A percentile compares a stretch with the other conserved stretches of the same genome.
phyloP scores from a whole-genome alignment of 2,329 filamentous ascomycete species.

The Ascomycota sp. region DNA sequence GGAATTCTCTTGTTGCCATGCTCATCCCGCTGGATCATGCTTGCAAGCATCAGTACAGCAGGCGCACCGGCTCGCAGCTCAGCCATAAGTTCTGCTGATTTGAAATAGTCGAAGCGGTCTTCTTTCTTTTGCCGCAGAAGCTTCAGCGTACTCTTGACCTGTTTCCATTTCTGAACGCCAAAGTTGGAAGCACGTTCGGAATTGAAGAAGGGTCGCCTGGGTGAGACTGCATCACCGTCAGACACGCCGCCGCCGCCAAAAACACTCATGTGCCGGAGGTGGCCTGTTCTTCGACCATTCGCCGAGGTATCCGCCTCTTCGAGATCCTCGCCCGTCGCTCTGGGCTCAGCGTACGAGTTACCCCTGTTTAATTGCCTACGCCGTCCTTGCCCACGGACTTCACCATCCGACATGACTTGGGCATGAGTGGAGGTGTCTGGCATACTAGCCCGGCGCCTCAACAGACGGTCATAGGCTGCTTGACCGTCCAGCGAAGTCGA shows the following conservation, averaged over 20 bases:
- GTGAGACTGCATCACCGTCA: slow-evolving; percentile 36
- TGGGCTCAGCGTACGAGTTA: slow-evolving; percentile 30
- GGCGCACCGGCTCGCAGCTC: slow-evolving; percentile 82
- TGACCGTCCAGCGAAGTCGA: slow-evolving; percentile 19
- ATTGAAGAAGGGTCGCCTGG: slow-evolving; percentile 33
- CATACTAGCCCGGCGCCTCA: slow-evolving; percentile 43
- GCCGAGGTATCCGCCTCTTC: slow-evolving; percentile 30
- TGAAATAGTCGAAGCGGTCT: slow-evolving; percentile 77
- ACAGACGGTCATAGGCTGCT: slow-evolving; percentile 21
- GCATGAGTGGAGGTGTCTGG: slow-evolving; percentile 34
- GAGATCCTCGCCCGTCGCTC: slow-evolving; percentile 23
- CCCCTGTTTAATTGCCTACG: slow-evolving; percentile 30
- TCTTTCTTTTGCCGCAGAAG: slow-evolving; percentile 59
- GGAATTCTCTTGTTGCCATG: slow-evolving; percentile 88
- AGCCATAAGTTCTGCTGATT: slow-evolving; percentile 88
- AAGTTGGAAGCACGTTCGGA: slow-evolving; percentile 50
- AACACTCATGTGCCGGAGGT: slow-evolving; percentile 42
- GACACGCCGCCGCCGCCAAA: slow-evolving; percentile 42
- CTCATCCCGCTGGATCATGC: slow-evolving; percentile 94
- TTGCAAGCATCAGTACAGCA: slow-evolving; percentile 80
- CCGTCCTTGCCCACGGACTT: slow-evolving; percentile 39
- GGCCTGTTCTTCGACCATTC: slow-evolving; percentile 31
- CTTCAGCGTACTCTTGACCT: slow-evolving; percentile 75
- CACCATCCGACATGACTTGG: slow-evolving; percentile 51
- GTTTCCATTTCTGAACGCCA: slow-evolving; percentile 69